Conservation (phyloP, 202 grass and related monocot species). For the Panicum virgatum region DNA sequence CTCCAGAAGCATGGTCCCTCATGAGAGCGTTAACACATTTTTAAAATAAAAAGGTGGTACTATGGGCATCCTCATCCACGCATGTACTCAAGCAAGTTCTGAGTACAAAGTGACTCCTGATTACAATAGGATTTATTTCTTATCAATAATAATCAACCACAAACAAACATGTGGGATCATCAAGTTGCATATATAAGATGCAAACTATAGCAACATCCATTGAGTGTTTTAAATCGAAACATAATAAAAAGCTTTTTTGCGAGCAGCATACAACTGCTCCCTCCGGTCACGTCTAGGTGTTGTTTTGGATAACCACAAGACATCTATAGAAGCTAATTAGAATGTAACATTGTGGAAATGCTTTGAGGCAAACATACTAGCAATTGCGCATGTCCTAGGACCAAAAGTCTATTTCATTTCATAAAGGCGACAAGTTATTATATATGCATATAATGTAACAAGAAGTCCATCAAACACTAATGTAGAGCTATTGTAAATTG, state of each 20-base stretch:
- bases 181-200: neutral
- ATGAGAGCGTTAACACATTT: neutral
- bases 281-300: neutral
- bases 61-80: neutral
- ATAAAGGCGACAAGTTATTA: neutral
- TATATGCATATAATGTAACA: neutral
- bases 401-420: neutral
- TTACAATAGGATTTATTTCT: neutral
- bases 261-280: neutral
- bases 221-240: neutral
- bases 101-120: neutral
- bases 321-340: neutral
- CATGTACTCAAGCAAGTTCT: neutral
- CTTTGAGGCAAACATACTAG: neutral
- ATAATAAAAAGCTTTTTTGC: neutral
- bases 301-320: neutral
- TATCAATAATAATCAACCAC: neutral
- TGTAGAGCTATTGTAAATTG: neutral
- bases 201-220: neutral
- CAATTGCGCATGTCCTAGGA: neutral
- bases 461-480: neutral
- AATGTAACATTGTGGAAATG: neutral
- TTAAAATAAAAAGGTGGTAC: neutral
- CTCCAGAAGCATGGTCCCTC: neutral
- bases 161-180: neutral